Evolutionary conservation across 2,329 filamentous ascomycete species (phyloP).

Genomic region (Diaporthe aspalathi): DNA sequence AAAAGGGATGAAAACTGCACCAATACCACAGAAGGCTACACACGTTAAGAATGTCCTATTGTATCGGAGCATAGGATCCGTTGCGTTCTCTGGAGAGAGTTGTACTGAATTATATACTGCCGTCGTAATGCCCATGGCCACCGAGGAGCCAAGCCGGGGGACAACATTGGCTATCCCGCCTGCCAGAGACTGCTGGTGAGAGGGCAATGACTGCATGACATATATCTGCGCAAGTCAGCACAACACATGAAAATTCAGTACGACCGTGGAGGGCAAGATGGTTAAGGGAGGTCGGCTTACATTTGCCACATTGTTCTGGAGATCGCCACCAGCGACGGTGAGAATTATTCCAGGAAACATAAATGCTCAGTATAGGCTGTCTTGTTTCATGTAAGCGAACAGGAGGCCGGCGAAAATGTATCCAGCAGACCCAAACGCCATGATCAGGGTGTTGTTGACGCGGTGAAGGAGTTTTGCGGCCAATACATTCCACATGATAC

Average conservation of each 20-base stretch:
- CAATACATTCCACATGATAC: background rate
- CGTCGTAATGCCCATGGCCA: constrained; percentile 7
- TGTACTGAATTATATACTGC: constrained; percentile 1
- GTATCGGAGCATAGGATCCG: background rate
- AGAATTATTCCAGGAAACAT: constrained; percentile 1
- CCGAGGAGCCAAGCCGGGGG: background rate
- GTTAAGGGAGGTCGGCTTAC: background rate
- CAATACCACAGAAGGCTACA: background rate
- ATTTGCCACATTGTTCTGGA: constrained; percentile 8
- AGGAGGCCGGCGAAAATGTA: background rate
- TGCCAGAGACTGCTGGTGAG: background rate
- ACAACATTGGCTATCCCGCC: background rate
- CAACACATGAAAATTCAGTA: background rate
- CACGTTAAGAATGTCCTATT: background rate
- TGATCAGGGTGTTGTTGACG: constrained; percentile 1
- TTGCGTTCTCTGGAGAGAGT: background rate
- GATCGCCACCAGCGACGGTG: background rate
- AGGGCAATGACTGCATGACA: background rate
- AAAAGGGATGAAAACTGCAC: constrained; percentile 2
- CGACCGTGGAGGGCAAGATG: background rate
- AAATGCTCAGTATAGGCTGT: constrained; percentile 1
- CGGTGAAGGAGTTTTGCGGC: background rate
- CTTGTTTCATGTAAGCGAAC: background rate
- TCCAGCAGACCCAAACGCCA: background rate
- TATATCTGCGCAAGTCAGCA: background rate